Conservation (phyloP, 257 asterid genomes). For the Nyctanthes arbortristis region DNA sequence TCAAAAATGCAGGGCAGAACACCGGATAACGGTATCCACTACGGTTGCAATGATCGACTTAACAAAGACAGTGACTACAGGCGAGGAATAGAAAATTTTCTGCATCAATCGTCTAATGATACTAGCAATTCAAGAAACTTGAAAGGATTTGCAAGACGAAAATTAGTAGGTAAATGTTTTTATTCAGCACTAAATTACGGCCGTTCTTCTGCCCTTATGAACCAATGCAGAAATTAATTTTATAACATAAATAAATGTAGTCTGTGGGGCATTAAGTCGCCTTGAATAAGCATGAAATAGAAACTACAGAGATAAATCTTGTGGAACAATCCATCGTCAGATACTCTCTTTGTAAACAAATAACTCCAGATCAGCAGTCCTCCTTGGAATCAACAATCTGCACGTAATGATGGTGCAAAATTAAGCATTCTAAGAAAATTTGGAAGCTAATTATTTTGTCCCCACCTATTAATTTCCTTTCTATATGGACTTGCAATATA, state of each 20-base stretch:
- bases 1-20: slow-evolving; percentile 48
- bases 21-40: slow-evolving; percentile 62
- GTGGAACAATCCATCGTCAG: background rate
- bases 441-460: background rate
- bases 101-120: slow-evolving; percentile 29
- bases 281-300: background rate
- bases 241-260: background rate
- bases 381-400: background rate
- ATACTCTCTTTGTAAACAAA: background rate
- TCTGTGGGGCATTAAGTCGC: background rate
- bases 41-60: slow-evolving; percentile 65
- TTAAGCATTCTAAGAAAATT: background rate
- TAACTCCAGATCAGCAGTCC: background rate
- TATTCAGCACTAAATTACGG: background rate
- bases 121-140: slow-evolving; percentile 25
- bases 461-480: background rate
- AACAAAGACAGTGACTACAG: slow-evolving; percentile 36
- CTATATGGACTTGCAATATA: background rate
- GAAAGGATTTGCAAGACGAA: slow-evolving; percentile 28
- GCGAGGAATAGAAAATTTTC: slow-evolving; percentile 12
- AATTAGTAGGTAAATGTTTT: slow-evolving; percentile 43
- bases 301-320: background rate
- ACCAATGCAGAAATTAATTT: background rate
- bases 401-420: background rate
- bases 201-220: background rate